Percentiles rank a stretch among this genome's conserved stretches.
phyloP scores from a whole-genome alignment of 306 rosid species.

The Gastrolobium villosum region DNA sequence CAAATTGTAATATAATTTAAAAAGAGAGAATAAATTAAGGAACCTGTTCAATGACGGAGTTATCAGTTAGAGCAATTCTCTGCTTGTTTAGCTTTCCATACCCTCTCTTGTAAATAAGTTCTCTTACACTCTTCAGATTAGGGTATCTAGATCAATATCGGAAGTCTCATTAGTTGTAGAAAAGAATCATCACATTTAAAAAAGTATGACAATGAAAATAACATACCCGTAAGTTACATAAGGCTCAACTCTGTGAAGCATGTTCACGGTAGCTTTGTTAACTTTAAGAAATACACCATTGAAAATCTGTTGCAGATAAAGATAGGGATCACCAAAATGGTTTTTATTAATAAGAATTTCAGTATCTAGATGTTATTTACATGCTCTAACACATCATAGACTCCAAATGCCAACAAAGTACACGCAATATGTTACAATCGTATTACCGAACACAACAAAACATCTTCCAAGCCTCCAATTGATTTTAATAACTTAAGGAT shows the following conservation, averaged over 20 bases:
- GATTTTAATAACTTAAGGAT: neutral
- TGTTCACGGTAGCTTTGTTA: conserved; percentile 89
- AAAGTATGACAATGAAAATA: neutral
- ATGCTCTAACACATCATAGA: neutral
- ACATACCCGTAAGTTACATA: conserved; percentile 87
- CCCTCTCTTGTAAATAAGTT: conserved; percentile 87
- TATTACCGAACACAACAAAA: neutral
- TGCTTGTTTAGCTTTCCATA: conserved; percentile 81
- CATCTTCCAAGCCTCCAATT: neutral
- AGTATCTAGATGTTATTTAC: too few species aligned
- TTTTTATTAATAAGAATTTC: neutral
- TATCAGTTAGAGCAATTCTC: conserved; percentile 80
- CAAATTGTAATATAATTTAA: neutral
- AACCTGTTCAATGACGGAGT: conserved; percentile 80
- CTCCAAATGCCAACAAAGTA: neutral
- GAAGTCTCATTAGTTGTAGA: neutral
- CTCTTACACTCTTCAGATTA: conserved; percentile 85
- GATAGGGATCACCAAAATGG: neutral
- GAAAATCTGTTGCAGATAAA: conserved; percentile 68
- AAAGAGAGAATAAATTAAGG: neutral
- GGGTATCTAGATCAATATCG: conserved; percentile 63
- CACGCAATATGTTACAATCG: neutral
- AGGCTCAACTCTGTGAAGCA: conserved; percentile 94
- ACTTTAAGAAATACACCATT: conserved; percentile 93
- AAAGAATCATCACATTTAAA: neutral